Conservation (phyloP, 164 flowering plant genomes). For the Buxus sempervirens region DNA sequence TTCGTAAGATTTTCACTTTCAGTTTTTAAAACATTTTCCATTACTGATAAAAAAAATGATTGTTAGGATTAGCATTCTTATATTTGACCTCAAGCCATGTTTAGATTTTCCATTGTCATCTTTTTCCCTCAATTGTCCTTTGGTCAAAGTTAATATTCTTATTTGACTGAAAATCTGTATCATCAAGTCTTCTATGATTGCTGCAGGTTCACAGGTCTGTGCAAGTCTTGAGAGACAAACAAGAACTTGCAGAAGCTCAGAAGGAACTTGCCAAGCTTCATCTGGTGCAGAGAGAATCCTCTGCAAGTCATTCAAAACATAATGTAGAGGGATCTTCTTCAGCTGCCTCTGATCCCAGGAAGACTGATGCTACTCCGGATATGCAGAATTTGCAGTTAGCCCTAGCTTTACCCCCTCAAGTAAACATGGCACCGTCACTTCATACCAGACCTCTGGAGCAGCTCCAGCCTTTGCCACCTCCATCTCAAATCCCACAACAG, state of each 20-base stretch:
- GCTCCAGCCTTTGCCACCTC: conserved; percentile 44
- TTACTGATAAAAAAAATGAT: too few species aligned
- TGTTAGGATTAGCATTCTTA: too few species aligned
- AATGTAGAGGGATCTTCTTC: conserved; percentile 48
- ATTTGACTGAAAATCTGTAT: not conserved
- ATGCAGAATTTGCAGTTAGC: conserved; percentile 66
- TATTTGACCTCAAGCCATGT: not conserved
- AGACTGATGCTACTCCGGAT: conserved; percentile 43
- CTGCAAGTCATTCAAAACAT: conserved; percentile 35
- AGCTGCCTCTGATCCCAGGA: conserved; percentile 42
- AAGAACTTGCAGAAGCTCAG: conserved; percentile 88
- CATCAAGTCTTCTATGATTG: not conserved
- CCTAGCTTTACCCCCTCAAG: conserved; percentile 75
- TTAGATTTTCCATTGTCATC: not conserved
- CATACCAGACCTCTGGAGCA: conserved; percentile 35
- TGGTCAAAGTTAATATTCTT: not conserved
- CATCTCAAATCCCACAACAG: conserved; percentile 47
- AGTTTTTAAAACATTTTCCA: too few species aligned
- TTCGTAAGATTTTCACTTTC: too few species aligned
- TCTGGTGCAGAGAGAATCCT: conserved; percentile 62
- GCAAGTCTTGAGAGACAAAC: conserved; percentile 90
- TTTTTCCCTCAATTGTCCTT: not conserved
- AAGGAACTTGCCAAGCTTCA: conserved; percentile 92
- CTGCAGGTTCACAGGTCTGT: conserved; percentile 89
- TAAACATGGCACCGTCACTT: conserved; percentile 37